Evolutionary conservation across 2,329 filamentous ascomycete genomes (phyloP), one percentile per base, ranked within the genome.

Genomic region (Xylariales sp.): DNA sequence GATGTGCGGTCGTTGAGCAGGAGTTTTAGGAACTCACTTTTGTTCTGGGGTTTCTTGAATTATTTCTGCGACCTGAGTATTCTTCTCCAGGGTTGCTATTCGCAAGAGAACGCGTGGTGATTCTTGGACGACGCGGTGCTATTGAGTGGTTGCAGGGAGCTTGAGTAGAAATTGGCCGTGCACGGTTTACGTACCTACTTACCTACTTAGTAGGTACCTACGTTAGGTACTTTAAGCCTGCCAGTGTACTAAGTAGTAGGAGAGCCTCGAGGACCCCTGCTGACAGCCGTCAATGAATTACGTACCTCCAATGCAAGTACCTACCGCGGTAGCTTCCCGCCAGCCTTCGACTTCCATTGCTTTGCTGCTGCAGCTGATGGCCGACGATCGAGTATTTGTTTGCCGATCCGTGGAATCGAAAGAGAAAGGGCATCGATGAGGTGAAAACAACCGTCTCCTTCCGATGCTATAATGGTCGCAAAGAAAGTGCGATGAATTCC

Each of bases 401-500:
- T n/a, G n/a, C n/a, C n/a, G n/a, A n/a, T n/a, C n/a, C n/a, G n/a
- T n/a, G n/a, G n/a, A n/a, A n/a, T n/a, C 15, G 33, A n/a, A 15
- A 15, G 12, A 19, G 10, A 9, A 21, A n/a, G 20, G 11, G 20
- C 33, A 19, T 7, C 18, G 20, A 18, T 16, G 16, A 18, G 31
- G 16, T 8, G n/a, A 20, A 33, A 11, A 11, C 19, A 19, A 38
- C 28, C 11, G 3, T 15, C 9, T 31, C 20, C 46, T 46, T n/a
- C n/a, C n/a, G n/a, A n/a, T 32, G 29, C 9, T 32, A 65, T 56
- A 55, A 72, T 72, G 69, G 50, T 61, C 50, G 54, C 54, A 48
- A 54, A 48, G 49, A 51, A 55, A 39, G 49, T 55, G 62, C 58
- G 53, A 76, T 76, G 73, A 74, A 63, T 60, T 63, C 68, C 48